Evolutionary conservation across 805 yeast species (phyloP).

Genomic region (Spathaspora boniae): DNA sequence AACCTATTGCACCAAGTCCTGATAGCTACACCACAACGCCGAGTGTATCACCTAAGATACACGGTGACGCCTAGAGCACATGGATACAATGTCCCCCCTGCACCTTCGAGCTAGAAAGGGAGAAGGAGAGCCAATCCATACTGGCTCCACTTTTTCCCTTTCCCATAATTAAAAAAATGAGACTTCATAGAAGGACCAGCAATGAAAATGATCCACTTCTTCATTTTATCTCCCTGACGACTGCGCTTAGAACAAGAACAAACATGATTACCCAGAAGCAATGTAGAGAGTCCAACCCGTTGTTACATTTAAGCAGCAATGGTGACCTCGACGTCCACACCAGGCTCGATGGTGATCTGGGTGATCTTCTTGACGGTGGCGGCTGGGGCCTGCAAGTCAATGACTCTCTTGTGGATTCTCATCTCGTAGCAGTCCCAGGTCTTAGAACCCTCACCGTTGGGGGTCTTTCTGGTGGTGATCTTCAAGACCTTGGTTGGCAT

Average conservation of each 20-base stretch:
- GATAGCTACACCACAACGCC: constrained; percentile 61
- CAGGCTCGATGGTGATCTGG: constrained; percentile 97
- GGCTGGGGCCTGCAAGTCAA: constrained; percentile 97
- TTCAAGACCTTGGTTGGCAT: constrained; percentile 98
- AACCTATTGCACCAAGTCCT: no score
- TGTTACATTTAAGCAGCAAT: constrained; percentile 62
- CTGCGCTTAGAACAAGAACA: neutral
- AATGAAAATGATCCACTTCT: no score
- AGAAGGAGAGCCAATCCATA: no score
- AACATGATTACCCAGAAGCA: constrained; percentile 1
- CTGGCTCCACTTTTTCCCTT: no score
- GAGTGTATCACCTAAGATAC: constrained; percentile 36
- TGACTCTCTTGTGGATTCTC: constrained; percentile 99
- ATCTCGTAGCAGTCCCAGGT: constrained; percentile 99
- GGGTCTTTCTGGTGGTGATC: constrained; percentile 99
- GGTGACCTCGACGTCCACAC: constrained; percentile 96
- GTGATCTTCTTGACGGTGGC: constrained; percentile 91
- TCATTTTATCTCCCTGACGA: constrained; percentile 3
- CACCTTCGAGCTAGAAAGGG: no score
- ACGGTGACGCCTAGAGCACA: constrained; percentile 64
- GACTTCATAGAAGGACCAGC: no score
- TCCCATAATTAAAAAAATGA: constrained; percentile 3
- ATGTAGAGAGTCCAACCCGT: neutral
- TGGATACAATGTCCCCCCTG: constrained; percentile 28
- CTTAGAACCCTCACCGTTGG: constrained; percentile 99